phyloP scores from a whole-genome alignment of 2,329 filamentous ascomycete genomes.

The Trichoderma citrinoviride region DNA sequence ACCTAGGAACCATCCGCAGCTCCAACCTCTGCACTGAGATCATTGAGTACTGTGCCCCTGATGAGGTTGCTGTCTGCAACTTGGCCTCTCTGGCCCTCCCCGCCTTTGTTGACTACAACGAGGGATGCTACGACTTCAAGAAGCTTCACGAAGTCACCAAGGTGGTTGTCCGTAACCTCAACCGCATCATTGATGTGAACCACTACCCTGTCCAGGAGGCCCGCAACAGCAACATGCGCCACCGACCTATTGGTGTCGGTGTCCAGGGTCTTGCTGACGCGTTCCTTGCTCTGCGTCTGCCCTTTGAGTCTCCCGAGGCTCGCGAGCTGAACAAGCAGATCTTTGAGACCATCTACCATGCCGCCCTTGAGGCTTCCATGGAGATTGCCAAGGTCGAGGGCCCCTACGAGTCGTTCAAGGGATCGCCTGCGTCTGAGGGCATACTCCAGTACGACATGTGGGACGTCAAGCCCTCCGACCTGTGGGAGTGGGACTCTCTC shows the following conservation, averaged over 20 bases:
- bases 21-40: conserved; percentile 99
- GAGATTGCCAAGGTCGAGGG: conserved; percentile 82
- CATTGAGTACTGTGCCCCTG: conserved; percentile 92
- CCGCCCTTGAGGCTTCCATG: conserved; percentile 82
- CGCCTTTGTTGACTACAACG: conserved; percentile 81
- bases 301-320: conserved; percentile 94
- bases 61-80: conserved; percentile 99
- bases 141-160: conserved; percentile 94
- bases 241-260: conserved; percentile 92
- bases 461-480: conserved; percentile 86
- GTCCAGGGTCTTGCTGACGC: conserved; percentile 97
- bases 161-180: conserved; percentile 90
- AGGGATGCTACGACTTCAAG: conserved; percentile 87
- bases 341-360: conserved; percentile 99
- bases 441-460: conserved; percentile 99
- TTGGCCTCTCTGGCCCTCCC: conserved; percentile 91
- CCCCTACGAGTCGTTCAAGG: conserved; percentile 85
- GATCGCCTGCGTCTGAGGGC: conserved; percentile 90
- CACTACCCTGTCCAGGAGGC: conserved; percentile 97
- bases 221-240: conserved; percentile 93
- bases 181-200: conserved; percentile 98
- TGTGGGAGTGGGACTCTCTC: conserved; percentile 93
- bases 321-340: conserved; percentile 95
- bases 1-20: conserved; percentile 95
- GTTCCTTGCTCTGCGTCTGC: conserved; percentile 93